Percentiles rank a stretch among this genome's conserved stretches.
phyloP scores from a whole-genome alignment of 2,329 filamentous ascomycete genomes.

The Sphaerulina populicola region DNA sequence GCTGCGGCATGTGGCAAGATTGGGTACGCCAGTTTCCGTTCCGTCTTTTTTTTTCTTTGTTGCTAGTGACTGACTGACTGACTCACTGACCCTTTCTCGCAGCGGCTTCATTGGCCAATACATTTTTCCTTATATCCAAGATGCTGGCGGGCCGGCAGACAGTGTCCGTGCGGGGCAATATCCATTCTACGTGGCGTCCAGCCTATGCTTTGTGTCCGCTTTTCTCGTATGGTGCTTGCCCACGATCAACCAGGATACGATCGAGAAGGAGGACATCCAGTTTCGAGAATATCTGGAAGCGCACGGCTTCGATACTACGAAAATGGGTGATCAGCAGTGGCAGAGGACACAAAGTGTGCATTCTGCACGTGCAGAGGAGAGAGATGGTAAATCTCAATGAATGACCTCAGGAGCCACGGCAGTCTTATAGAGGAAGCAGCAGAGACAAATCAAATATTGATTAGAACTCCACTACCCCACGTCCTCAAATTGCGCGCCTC shows the following conservation, averaged over 20 bases:
- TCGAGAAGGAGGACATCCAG: constrained; percentile 63
- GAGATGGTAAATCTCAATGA: neutral
- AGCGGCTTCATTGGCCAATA: constrained; percentile 74
- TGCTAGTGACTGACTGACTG: neutral
- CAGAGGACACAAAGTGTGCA: constrained; percentile 1
- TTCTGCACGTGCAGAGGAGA: constrained; percentile 4
- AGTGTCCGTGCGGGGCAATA: constrained; percentile 59
- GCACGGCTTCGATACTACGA: constrained; percentile 63
- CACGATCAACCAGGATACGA: constrained; percentile 73
- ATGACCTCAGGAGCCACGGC: too few species aligned
- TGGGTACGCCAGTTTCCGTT: constrained; percentile 9
- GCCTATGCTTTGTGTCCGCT: constrained; percentile 68
- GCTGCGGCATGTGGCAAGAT: constrained; percentile 68
- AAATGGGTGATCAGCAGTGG: constrained; percentile 24
- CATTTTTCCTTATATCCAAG: constrained; percentile 59
- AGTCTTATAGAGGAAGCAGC: too few species aligned
- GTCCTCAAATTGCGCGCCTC: too few species aligned
- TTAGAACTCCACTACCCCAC: too few species aligned
- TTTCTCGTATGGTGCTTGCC: constrained; percentile 61
- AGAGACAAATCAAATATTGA: too few species aligned
- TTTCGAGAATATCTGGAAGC: constrained; percentile 66
- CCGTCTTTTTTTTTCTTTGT: neutral
- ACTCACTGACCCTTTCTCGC: neutral
- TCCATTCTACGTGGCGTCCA: constrained; percentile 78
- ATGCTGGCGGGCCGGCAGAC: constrained; percentile 47